Percentiles rank a stretch among this genome's conserved stretches.
These are phyloP conservation scores for Pseudocercospora fijiensis DNA, from an alignment of 2,329 filamentous ascomycete genomes.

Conservation along the genomic window DNA sequence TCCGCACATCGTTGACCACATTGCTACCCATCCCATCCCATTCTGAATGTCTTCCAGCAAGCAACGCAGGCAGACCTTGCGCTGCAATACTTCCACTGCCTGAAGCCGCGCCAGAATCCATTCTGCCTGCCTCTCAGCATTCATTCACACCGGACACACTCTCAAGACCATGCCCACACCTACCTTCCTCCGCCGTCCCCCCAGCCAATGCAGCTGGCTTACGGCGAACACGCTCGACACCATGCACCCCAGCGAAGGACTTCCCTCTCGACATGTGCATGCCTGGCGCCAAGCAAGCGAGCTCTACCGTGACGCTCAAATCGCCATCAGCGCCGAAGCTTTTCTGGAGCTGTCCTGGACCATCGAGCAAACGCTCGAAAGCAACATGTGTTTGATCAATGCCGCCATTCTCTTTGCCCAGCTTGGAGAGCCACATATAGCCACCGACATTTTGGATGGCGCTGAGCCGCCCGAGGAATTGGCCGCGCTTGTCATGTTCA, in stretches of 20 bases:
- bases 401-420: slow-evolving; percentile 31
- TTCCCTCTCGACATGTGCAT: slow-evolving; percentile 24
- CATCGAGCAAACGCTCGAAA: slow-evolving; percentile 13
- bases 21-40: background rate
- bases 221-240: background rate
- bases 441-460: slow-evolving; percentile 21
- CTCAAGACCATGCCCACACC: background rate
- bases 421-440: slow-evolving; percentile 28
- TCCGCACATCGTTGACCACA: background rate
- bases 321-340: slow-evolving; percentile 26
- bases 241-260: background rate
- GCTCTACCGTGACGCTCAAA: slow-evolving; percentile 34
- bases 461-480: slow-evolving; percentile 17
- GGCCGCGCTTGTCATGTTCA: slow-evolving; percentile 25
- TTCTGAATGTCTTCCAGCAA: background rate
- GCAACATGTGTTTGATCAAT: slow-evolving; percentile 29
- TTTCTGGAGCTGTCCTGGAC: slow-evolving; percentile 26
- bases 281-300: slow-evolving; percentile 35
- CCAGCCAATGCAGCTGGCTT: background rate
- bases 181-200: background rate
- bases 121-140: too few species aligned
- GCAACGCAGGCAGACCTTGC: background rate
- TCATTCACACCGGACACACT: too few species aligned
- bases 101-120: too few species aligned
- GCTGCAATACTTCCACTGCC: background rate